Conservation (phyloP, 139 green algal species). For the Desmodesmus armatus region DNA sequence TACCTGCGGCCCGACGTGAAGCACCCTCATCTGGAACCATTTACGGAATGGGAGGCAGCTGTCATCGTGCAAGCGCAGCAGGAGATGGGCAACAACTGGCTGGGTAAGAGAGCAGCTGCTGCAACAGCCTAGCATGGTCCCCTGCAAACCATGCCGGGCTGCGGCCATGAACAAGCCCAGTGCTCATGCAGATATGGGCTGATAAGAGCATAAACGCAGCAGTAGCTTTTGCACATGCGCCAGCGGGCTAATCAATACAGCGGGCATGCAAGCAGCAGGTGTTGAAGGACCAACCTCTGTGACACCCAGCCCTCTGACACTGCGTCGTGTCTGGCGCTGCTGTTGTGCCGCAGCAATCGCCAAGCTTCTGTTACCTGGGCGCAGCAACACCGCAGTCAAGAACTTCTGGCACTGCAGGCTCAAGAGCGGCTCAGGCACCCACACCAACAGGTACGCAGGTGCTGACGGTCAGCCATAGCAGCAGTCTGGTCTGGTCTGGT, state of each 20-base stretch:
- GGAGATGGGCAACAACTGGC: slow-evolving; percentile 48
- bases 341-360: slow-evolving; percentile 39
- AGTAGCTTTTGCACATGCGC: too few species aligned
- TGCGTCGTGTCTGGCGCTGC: not conserved
- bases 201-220: too few species aligned
- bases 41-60: slow-evolving; percentile 50
- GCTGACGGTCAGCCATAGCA: not conserved
- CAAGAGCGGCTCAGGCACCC: slow-evolving; percentile 34
- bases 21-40: slow-evolving; percentile 43
- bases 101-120: slow-evolving; percentile 16
- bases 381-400: slow-evolving; percentile 52
- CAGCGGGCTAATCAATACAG: too few species aligned
- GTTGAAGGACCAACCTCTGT: not conserved
- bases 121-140: too few species aligned
- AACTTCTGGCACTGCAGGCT: slow-evolving; percentile 51
- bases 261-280: not conserved
- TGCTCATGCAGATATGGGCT: too few species aligned
- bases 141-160: too few species aligned
- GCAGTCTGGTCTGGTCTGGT: not conserved
- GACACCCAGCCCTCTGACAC: not conserved
- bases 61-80: slow-evolving; percentile 42
- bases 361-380: slow-evolving; percentile 42
- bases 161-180: too few species aligned
- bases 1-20: slow-evolving; percentile 50
- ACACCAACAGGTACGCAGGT: slow-evolving; percentile 28